Evolutionary conservation across 768 basidiomycete species (phyloP), one percentile per base, ranked within the genome.

Genomic region (Hydnum rufescens): DNA sequence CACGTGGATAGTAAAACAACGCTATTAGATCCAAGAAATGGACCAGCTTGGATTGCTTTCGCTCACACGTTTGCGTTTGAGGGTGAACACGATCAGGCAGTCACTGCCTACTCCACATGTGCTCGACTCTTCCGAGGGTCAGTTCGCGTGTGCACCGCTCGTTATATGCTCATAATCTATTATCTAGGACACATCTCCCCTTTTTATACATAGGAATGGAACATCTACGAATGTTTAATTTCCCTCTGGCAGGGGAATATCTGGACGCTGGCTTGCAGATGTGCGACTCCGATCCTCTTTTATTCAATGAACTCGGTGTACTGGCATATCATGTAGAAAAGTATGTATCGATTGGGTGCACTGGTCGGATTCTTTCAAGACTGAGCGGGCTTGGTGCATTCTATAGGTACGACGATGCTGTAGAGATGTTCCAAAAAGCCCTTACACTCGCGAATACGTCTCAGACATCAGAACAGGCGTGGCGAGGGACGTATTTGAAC

Each of bases 171-270:
- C 29, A 28, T 13, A 3, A 23, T 3, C 22, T 26, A n/a, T 19
- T n/a, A 32, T n/a, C 22, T 60, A 93, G 92, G n/a, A 90, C 90
- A 2, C 93, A 99, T 66, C 67, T 99, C 3, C 92, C 95, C 1
- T 69, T 95, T 42, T 77, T 92, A 66, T 97, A 90, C 62, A 87
- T 97, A 44, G 95, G 93, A 4, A 97, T 96, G 92, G 93, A 99
- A 64, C 86, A 97, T 58, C 85, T 99, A 32, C 80, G 82, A 61
- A 71, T 99, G 4, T 83, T 81, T 28, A 88, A 96, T 57, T 72
- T 77, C 57, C 62, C 65, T 23, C 71, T 88, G 43, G 95, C 95
- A 3, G 80, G 85, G 48, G 93, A 97, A 61, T 84, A 93, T 18
- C 71, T 99, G 39, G 72, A 76, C 55, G 86, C 90, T 1, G 82